Base-by-base conservation (phyloP, 2,329 filamentous ascomycete species). In the Aspergillus neotritici region DNA sequence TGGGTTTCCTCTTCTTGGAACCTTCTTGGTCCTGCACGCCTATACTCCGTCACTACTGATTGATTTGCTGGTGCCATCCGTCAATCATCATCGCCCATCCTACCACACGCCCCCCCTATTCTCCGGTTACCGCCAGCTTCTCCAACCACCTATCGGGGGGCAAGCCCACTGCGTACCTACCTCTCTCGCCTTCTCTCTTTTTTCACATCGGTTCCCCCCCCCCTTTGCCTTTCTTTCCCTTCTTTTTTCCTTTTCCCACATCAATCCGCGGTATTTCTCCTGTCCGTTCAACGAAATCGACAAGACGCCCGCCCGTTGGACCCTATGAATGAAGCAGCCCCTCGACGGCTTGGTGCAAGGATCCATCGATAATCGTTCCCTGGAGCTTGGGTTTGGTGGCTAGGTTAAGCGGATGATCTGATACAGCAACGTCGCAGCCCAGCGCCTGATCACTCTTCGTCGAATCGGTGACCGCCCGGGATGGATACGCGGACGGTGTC, bases 401-500 rank as follows among this genome's bases (percentile, higher is more conserved):
- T 37, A 43, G 41, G 38, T 39, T 31, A 14, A 40, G 14, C 32
- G 12, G 25, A 37, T 46, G 37, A 40, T 25, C 50, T 50, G 48
- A 42, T 36, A 44, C 46, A 46, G 17, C 46, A 47, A 40, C 40
- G 45, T 36, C 45, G 47, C 49, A 44, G 44, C 48, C 45, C 56
- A 43, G 50, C 53, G 48, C 41, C 52, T 48, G 42, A 47, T 60
- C 47, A 52, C 46, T 60, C 33, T 46, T 49, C 41, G 40, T 60
- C 40, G 54, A 66, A 31, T 54, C 53, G 41, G 59, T 57, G 44
- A 50, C 54, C 48, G 55, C 56, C 56, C 51, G 62, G 60, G 40
- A 62, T 57, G 43, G 57, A 50, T 48, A 54, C 63, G 47, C 57
- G 52, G 41, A 55, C 53, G 38, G 51, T 55, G 33, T 52, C 62